Evolutionary conservation across 2,329 filamentous ascomycete species (phyloP).

Genomic region (Pestalotiopsis sp.): DNA sequence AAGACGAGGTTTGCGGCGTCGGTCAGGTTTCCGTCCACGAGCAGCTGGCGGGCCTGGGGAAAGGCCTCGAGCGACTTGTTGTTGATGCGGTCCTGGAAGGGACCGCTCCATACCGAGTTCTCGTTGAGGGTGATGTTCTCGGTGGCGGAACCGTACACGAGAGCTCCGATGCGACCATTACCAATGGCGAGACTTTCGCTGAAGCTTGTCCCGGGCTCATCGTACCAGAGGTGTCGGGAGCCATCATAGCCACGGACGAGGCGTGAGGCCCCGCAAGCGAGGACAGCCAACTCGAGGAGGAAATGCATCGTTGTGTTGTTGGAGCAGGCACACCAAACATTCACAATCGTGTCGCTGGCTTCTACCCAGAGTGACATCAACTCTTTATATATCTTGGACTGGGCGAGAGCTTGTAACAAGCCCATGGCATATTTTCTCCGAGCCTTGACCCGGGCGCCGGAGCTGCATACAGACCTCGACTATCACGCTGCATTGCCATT

Average conservation of each 20-base stretch:
- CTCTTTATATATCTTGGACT: too few relatives aligned
- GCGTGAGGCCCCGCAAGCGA: not conserved
- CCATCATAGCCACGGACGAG: not conserved
- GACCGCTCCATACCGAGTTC: conserved; percentile 47
- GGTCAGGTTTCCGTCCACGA: conserved; percentile 32
- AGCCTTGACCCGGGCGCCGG: not conserved
- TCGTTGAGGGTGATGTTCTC: conserved; percentile 49
- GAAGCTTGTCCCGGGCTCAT: conserved; percentile 1
- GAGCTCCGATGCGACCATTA: conserved; percentile 5
- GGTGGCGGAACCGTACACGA: not conserved
- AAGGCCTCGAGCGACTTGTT: conserved; percentile 36
- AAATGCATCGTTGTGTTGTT: not conserved
- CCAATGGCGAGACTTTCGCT: conserved; percentile 5
- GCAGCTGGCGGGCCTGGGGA: conserved; percentile 35
- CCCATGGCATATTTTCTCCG: too few relatives aligned
- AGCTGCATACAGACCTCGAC: not conserved
- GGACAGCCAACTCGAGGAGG: not conserved
- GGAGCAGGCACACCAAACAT: not conserved
- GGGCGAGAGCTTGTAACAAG: too few relatives aligned
- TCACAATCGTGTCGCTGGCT: not conserved
- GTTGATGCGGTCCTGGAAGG: conserved; percentile 40
- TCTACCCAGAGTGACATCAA: not conserved
- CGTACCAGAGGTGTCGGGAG: conserved; percentile 3
- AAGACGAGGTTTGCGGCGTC: conserved; percentile 37
- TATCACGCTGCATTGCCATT: not conserved